Conservation (phyloP, 352 stramenopile species). For the Phytopythium sindhum region DNA sequence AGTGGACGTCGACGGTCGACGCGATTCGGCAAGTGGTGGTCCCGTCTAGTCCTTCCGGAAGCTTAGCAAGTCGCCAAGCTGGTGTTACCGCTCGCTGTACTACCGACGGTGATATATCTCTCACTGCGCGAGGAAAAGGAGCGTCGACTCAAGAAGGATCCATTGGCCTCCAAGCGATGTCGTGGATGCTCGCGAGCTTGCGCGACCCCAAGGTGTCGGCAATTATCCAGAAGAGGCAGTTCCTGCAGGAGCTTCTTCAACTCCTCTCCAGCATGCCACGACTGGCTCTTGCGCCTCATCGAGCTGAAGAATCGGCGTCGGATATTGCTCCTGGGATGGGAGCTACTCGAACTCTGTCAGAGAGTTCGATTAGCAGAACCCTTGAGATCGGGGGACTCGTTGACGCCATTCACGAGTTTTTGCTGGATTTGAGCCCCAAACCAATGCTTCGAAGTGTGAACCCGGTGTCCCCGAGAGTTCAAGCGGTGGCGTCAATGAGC, state of each 20-base stretch:
- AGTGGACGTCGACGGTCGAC: constrained; percentile 13
- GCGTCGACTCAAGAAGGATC: constrained; percentile 30
- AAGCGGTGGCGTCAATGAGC: constrained; percentile 15
- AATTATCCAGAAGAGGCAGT: constrained; percentile 26
- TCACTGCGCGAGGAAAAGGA: constrained; percentile 24
- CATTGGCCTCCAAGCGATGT: constrained; percentile 38
- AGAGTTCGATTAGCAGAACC: neutral
- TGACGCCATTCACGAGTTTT: constrained; percentile 39
- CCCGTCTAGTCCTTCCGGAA: neutral
- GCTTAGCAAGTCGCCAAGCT: neutral
- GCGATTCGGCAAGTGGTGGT: neutral
- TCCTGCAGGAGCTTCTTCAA: constrained; percentile 44
- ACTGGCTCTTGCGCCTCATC: constrained; percentile 28
- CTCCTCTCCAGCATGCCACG: constrained; percentile 33
- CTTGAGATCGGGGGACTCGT: constrained; percentile 20
- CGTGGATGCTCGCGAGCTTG: constrained; percentile 32
- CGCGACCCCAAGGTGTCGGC: constrained; percentile 16
- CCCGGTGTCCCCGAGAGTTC: constrained; percentile 31
- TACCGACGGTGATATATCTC: neutral
- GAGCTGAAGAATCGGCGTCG: neutral
- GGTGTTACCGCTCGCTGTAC: too few relatives aligned
- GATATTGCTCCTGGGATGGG: neutral
- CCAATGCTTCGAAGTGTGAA: constrained; percentile 1
- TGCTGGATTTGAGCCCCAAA: constrained; percentile 39
- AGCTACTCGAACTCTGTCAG: neutral